Evolutionary conservation across 768 basidiomycete species (phyloP).

Genomic region (Glaciozyma martinii): DNA sequence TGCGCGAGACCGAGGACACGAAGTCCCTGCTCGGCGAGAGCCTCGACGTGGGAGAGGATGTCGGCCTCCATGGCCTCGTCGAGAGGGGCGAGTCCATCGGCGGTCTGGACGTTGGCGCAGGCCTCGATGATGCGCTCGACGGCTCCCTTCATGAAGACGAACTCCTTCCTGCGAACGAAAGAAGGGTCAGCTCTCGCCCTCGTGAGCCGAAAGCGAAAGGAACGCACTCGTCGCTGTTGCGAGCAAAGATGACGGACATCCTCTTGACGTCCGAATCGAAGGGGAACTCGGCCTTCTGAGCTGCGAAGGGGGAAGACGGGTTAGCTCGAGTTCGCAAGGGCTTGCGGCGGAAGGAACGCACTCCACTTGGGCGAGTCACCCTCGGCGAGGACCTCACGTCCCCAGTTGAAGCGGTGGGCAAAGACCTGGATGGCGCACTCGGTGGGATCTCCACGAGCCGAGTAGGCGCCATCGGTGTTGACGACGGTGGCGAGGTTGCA

Average conservation of each 20-base stretch:
- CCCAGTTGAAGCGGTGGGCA: conserved; percentile 23
- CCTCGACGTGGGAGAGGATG: conserved; percentile 36
- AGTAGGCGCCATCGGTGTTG: conserved; percentile 40
- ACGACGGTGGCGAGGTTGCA: conserved; percentile 42
- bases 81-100: conserved; percentile 31
- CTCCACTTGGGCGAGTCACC: conserved; percentile 33
- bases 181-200: background rate
- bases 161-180: conserved; percentile 20
- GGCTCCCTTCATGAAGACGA: conserved; percentile 38
- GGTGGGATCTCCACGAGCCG: conserved; percentile 45
- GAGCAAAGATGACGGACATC: conserved; percentile 38
- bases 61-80: conserved; percentile 33
- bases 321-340: background rate
- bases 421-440: conserved; percentile 44
- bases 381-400: conserved; percentile 21
- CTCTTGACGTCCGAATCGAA: conserved; percentile 46
- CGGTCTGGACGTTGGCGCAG: conserved; percentile 39
- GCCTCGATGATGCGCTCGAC: conserved; percentile 46
- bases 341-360: background rate
- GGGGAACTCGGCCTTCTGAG: conserved; percentile 42
- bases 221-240: conserved; percentile 12
- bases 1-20: conserved; percentile 41
- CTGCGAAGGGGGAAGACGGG: background rate
- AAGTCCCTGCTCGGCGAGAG: conserved; percentile 42
- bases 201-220: background rate